Percentiles rank a stretch among this genome's conserved stretches.
These are phyloP conservation scores for Pichia pseudocactophila DNA, from an alignment of 805 yeast species.

Conservation along the genomic window DNA sequence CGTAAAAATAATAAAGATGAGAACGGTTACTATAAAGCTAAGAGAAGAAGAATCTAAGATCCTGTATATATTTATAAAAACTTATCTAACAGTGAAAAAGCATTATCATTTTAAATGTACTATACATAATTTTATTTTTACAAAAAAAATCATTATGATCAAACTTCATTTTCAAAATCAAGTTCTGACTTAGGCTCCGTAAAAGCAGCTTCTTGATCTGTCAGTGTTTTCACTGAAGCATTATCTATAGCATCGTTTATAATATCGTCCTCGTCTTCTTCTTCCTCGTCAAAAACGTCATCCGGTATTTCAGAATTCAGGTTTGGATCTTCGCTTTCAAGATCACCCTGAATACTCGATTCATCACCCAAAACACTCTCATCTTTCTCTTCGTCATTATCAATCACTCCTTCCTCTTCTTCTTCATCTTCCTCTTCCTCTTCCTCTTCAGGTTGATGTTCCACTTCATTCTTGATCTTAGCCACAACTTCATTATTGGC, in stretches of 20 bases:
- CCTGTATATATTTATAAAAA: not conserved
- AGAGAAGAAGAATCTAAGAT: slow-evolving; percentile 34
- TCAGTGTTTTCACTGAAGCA: slow-evolving; percentile 5
- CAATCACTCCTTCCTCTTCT: not conserved
- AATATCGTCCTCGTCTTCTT: slow-evolving; percentile 9
- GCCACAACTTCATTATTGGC: not conserved
- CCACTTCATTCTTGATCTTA: slow-evolving; percentile 1
- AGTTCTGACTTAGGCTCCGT: slow-evolving; percentile 3
- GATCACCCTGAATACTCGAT: slow-evolving; percentile 7
- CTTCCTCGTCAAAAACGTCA: slow-evolving; percentile 11
- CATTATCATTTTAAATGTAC: too few relatives aligned
- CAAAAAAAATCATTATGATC: not conserved
- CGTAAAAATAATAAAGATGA: slow-evolving; percentile 68
- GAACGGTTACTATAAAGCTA: slow-evolving; percentile 63
- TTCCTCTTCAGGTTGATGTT: not conserved
- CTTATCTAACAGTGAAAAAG: too few relatives aligned
- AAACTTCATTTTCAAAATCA: not conserved
- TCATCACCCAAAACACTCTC: slow-evolving; percentile 9
- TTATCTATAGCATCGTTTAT: slow-evolving; percentile 3
- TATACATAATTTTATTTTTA: not conserved
- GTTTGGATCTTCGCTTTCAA: slow-evolving; percentile 9
- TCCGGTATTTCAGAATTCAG: slow-evolving; percentile 8
- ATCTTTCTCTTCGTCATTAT: slow-evolving; percentile 4
- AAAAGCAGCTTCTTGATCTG: slow-evolving; percentile 2
- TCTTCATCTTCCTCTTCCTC: slow-evolving; percentile 6